Percentiles rank a stretch among this genome's conserved stretches.
phyloP scores from a whole-genome alignment of 1,284 basidiomycete genomes.

The Rhodotorula sp. region DNA sequence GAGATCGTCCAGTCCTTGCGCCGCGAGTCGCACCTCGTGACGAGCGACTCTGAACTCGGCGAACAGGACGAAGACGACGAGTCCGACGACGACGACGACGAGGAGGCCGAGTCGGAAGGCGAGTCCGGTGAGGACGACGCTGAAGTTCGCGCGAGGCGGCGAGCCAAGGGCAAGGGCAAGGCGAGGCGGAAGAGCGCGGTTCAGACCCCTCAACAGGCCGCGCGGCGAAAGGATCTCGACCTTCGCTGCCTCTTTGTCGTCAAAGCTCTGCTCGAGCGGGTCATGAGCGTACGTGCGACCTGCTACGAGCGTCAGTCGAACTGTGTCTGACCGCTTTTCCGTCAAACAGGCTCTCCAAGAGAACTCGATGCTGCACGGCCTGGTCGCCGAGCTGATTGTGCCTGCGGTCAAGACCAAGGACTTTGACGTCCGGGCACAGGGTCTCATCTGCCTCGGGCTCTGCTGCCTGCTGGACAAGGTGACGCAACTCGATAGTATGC shows the following conservation, averaged over 20 bases:
- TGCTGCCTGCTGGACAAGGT: constrained; percentile 79
- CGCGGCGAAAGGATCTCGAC: constrained; percentile 68
- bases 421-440: constrained; percentile 76
- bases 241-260: constrained; percentile 82
- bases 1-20: constrained; percentile 87
- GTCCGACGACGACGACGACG: constrained; percentile 44
- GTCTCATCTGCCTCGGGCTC: constrained; percentile 78
- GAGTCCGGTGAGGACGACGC: constrained; percentile 23
- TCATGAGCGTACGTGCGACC: constrained; percentile 67
- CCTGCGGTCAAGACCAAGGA: constrained; percentile 88
- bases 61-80: constrained; percentile 55
- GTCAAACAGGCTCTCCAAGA: constrained; percentile 74
- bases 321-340: too few species aligned
- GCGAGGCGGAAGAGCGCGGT: constrained; percentile 23
- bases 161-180: constrained; percentile 17
- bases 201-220: constrained; percentile 57
- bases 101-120: constrained; percentile 7
- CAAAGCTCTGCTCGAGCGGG: constrained; percentile 85
- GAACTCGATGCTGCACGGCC: constrained; percentile 87
- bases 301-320: neutral
- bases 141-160: constrained; percentile 2
- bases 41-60: constrained; percentile 45
- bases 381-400: constrained; percentile 84
- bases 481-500: constrained; percentile 32
- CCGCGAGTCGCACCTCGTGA: constrained; percentile 52